Evolutionary conservation across 1,139 yeast species (phyloP), one percentile per base, ranked within the genome.

Genomic region (Meyerozyma elateridarum): DNA sequence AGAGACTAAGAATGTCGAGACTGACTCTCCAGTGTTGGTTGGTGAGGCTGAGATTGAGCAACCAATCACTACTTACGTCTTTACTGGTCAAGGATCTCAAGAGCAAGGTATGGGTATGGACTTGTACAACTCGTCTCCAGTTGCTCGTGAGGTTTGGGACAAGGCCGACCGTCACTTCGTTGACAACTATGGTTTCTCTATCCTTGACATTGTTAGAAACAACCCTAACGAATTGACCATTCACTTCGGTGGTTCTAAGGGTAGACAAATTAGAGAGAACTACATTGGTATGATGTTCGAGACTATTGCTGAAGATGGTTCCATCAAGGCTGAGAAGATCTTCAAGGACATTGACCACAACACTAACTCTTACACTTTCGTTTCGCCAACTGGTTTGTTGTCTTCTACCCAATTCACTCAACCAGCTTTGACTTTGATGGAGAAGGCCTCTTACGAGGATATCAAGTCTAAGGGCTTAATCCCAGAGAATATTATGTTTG

Each of bases 101-200:
- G 98, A 93, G 64, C 98, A 93, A 71, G 97, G 97, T 58, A 91
- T 91, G 99, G 98, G 99, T 71, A 91, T 91, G 99, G 98, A 93
- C 63, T 75, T 91, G 56, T 91, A 91, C 64, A 81, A 79, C 44
- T 74, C 87, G 32, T 85, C 96, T 34, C 87, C 77, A 26, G 96
- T 93, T 58, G 98, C 99, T 37, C 81, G 80, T 53, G 79, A 77
- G 42, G 97, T 91, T 42, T 91, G 99, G 98, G 97, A 91, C 61
- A 84, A 88, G 59, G 99, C 99, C 40, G 98, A 91, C 57, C 62
- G 64, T 42, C 98, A 93, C 62, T 91, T 93, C 72, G 73, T 87
- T 58, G 73, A 79, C 57, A 88, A 89, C 59, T 91, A 91, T 54
- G 99, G 99, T 41, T 91, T 93, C 80, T 88, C 97, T 15, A 91